Base-by-base conservation (phyloP, 163 green algal species). In the Chlamydomonas reinhardtii region DNA sequence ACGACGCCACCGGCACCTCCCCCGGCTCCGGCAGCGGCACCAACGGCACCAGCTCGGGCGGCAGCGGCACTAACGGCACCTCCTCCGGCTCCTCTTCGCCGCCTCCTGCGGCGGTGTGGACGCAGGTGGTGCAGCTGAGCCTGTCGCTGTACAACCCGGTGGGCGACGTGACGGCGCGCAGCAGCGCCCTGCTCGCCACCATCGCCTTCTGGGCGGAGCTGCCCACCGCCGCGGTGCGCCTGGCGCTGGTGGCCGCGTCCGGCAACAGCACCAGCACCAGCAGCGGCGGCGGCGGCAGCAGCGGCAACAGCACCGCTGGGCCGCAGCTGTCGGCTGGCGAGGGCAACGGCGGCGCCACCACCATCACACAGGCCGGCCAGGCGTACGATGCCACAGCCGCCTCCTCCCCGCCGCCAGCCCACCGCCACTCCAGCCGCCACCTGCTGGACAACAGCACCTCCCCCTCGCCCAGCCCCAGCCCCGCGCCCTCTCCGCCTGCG, bases 141-240 rank as follows among this genome's bases (percentile, higher is more conserved):
- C 15, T 73, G 66, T 2, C 4, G 31, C 32, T 73, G 31, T 29
- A 24, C 31, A 39, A 73, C 31, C 66, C 31, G 31, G 31, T 43
- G 31, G 16, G 29, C 66, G 66, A 73, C 66, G 66, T 73, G 66
- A 25, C 17, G 31, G 15, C 31, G 31, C 66, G 66, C 66, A 27
- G 31, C 17, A 16, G 17, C n/a, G n/a, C 16, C n/a, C 73, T 79
- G 73, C 48, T 29, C 3, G 16, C 48, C 2, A 32, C 34, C 56
- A 35, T 82, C 31, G 54, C 74, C 20, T 1, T 15, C 32, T 82
- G 74, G 74, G 54, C 74, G 22, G 74, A 71, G 22, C 37, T 82
- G 32, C 6, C 6, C 22, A 8, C 34, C 27, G 32, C 9, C 32
- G 24, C 14, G 20, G 74, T 82, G 54, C 24, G 15, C 35, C 1